Evolutionary conservation across 768 basidiomycete genomes (phyloP).

Genomic region (Pleurotus citrinopileatus): DNA sequence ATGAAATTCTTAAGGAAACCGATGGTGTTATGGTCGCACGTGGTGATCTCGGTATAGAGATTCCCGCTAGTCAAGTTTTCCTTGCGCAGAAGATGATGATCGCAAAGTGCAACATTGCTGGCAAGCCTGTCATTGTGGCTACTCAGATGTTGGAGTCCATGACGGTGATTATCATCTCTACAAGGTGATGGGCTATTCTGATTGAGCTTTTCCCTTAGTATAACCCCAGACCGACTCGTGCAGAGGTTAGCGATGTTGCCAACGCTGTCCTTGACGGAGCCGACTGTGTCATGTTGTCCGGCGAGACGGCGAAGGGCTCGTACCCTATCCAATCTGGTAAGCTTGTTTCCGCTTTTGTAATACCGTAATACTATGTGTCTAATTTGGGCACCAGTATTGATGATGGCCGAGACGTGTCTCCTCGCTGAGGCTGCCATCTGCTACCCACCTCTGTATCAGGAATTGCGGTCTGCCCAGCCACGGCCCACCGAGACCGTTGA

Average conservation of each 20-base stretch:
- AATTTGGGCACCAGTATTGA: slow-evolving; percentile 59
- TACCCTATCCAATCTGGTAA: slow-evolving; percentile 94
- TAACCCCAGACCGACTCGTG: slow-evolving; percentile 98
- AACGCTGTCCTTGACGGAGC: slow-evolving; percentile 99
- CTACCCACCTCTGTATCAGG: slow-evolving; percentile 92
- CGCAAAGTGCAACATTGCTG: slow-evolving; percentile 95
- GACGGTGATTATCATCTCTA: slow-evolving; percentile 57
- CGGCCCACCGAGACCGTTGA: slow-evolving; percentile 93
- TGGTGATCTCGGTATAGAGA: slow-evolving; percentile 99
- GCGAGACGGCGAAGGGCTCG: slow-evolving; percentile 96
- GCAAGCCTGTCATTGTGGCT: slow-evolving; percentile 98
- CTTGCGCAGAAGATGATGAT: slow-evolving; percentile 99
- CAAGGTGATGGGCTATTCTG: neutral
- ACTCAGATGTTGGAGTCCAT: slow-evolving; percentile 99
- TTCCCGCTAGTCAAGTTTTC: slow-evolving; percentile 99
- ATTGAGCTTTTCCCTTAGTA: slow-evolving; percentile 48
- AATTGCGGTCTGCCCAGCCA: slow-evolving; percentile 72
- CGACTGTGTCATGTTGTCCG: slow-evolving; percentile 99
- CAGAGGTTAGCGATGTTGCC: slow-evolving; percentile 98
- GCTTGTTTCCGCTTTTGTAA: slow-evolving; percentile 19
- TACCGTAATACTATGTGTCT: neutral
- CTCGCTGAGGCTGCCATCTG: slow-evolving; percentile 95
- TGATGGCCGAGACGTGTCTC: slow-evolving; percentile 99
- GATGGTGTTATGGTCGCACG: slow-evolving; percentile 99
- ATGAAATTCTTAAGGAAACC: slow-evolving; percentile 91